These are phyloP conservation scores for Cryptococcus jaspeensis DNA, from an alignment of 1,284 basidiomycete species.

Conservation along the genomic window DNA sequence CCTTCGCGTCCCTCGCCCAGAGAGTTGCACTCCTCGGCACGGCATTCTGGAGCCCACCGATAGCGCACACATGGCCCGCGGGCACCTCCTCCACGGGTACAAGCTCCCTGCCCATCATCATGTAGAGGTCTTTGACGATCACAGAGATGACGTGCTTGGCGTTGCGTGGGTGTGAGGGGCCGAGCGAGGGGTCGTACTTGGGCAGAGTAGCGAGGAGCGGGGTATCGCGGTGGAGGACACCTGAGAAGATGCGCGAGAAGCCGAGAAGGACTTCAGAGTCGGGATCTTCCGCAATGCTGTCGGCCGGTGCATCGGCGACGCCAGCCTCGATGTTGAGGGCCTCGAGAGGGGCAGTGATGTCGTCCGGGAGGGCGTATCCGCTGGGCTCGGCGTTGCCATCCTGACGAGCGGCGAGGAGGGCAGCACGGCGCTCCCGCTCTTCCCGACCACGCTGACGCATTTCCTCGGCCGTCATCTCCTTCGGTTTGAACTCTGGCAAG, in stretches of 20 bases:
- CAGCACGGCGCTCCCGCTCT: constrained; percentile 59
- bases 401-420: constrained; percentile 42
- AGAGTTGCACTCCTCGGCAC: constrained; percentile 90
- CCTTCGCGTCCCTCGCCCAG: constrained; percentile 62
- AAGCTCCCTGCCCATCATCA: constrained; percentile 97
- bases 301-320: constrained; percentile 7
- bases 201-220: constrained; percentile 76
- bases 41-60: constrained; percentile 83
- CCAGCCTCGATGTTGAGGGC: constrained; percentile 20
- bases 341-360: constrained; percentile 24
- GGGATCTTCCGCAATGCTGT: background rate
- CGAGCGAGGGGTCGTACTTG: constrained; percentile 75
- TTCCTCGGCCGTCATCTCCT: constrained; percentile 77
- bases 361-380: constrained; percentile 12
- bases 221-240: constrained; percentile 68
- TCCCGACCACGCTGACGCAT: constrained; percentile 70
- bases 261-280: constrained; percentile 71
- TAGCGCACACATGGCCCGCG: constrained; percentile 96
- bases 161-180: constrained; percentile 69
- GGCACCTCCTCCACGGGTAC: constrained; percentile 76
- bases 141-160: constrained; percentile 64
- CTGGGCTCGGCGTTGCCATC: constrained; percentile 17
- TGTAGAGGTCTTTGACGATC: constrained; percentile 75
- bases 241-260: constrained; percentile 92
- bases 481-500: constrained; percentile 80